Evolutionary conservation across 805 yeast species (phyloP).

Genomic region (Ogataea glucozyma): DNA sequence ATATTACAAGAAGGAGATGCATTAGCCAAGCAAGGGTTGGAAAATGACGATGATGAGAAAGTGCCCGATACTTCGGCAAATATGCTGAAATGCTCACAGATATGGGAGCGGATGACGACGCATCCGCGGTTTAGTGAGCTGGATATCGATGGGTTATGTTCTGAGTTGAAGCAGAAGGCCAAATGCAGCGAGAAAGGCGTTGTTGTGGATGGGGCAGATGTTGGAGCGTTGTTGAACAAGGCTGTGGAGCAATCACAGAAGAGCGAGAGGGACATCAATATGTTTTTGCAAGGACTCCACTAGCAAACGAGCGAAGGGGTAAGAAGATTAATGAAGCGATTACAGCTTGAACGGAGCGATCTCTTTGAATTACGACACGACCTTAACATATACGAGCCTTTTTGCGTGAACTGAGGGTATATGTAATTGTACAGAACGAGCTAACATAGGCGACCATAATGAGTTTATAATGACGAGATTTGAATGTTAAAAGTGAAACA

Average conservation of each 20-base stretch:
- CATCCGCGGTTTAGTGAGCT: slow-evolving; percentile 93
- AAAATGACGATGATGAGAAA: slow-evolving; percentile 36
- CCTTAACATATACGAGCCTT: no score
- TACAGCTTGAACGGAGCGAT: no score
- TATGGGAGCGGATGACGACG: slow-evolving; percentile 93
- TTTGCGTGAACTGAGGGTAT: no score
- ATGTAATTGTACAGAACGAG: no score
- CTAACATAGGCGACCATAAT: no score
- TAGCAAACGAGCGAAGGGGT: no score
- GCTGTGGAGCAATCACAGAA: slow-evolving; percentile 14
- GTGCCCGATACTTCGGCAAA: slow-evolving; percentile 70
- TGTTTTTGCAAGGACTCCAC: slow-evolving; percentile 10
- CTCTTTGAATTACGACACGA: no score
- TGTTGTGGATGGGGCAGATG: slow-evolving; percentile 79
- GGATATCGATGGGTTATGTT: slow-evolving; percentile 92
- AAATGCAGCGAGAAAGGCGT: slow-evolving; percentile 94
- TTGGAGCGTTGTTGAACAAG: slow-evolving; percentile 51
- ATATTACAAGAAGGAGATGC: slow-evolving; percentile 22
- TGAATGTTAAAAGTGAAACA: no score
- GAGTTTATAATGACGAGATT: no score
- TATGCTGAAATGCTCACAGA: slow-evolving; percentile 77
- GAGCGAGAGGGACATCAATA: slow-evolving; percentile 8
- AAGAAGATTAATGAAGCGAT: no score
- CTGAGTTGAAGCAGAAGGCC: slow-evolving; percentile 87
- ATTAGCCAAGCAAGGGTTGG: slow-evolving; percentile 10